Evolutionary conservation across 768 basidiomycete species (phyloP), one percentile per base, ranked within the genome.

Genomic region (Royoungia palumana): DNA sequence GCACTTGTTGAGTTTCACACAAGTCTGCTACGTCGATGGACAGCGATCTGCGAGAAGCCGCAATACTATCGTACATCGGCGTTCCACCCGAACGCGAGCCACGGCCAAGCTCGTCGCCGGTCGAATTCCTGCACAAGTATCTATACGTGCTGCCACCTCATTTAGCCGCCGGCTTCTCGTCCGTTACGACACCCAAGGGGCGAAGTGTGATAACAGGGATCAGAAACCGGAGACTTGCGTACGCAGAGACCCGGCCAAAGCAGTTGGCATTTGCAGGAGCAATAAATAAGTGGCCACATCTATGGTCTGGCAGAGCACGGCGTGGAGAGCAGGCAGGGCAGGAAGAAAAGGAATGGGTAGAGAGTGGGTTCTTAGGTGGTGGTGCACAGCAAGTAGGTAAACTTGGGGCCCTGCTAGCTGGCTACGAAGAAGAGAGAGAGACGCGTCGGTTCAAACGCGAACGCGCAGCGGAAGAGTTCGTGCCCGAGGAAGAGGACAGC

Each of bases 381-480:
- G 67, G 62, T 27, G 65, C 64, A 20, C 78, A 79, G 54, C 78
- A 83, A 51, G 77, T 91, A 11, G 87, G 87, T 32, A 87, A 86
- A 54, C 66, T 90, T 16, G 89, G 81, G 2, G 63, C 62, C 6
- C 69, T 93, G 9, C 68, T 93, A 9, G 81, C 78, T 4, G 80
- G 74, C 6, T 90, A 87, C 58, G 89, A 90, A 58, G 89, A 87
- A 57, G 89, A 89, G 61, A 75, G 90, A 50, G 83, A 82, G 62
- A 66, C 79, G 17, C 72, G 83, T 46, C 59, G 54, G 16, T 51
- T 78, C 17, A 73, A 81, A 50, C 71, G 75, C 35, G 64, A 70
- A 42, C 70, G 64, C 36, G 55, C 54, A 9, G 22, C 64, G 68
- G 34, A 76, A 12, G 76, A 74, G 5, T 78, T 82, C 51, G 66